Base-by-base conservation (phyloP, 2,329 filamentous ascomycete genomes). In the Cryphonectria radicalis region DNA sequence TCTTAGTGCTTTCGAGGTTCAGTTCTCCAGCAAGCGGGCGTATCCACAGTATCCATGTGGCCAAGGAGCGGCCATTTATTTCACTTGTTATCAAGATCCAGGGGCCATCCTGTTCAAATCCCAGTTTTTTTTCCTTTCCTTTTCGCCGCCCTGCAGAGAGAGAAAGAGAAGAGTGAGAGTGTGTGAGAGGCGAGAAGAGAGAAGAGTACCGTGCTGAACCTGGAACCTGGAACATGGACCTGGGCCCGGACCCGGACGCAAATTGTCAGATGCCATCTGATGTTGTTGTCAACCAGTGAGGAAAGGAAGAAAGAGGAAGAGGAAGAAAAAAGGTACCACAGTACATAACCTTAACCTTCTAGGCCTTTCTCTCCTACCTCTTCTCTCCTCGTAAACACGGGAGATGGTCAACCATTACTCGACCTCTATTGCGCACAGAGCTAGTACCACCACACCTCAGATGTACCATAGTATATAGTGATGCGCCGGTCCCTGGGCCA, bases 221-320 rank as follows among this genome's bases (percentile, higher is more conserved):
- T 17, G 32, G 57, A 28, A 59, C 55, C 55, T 32, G n/a, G 55
- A 6, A 19, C 32, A 7, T 11, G 17, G 32, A 22, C 35, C 28
- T 40, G 32, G 32, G 35, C 25, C 28, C 8, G 57, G 28, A 11
- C 35, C 19, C 28, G 35, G 57, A 14, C 35, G n/a, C 57, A 19
- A 63, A 42, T 42, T 64, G 35, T 46, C 62, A 64, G 62, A 64
- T 64, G 62, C 62, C 62, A 64, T 64, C 62, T 40, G 37, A 64
- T 46, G 37, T 64, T 43, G 37, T 46, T 43, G 11, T 7, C 13
- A 63, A 14, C n/a, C 22, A 50, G 46, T 22, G 7, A 11, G 7
- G n/a, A n/a, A 3, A n/a, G n/a, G 19, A 17, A 46, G 43, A 46
- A 14, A 46, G 17, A 46, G 4, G 11, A 17, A 43, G 11, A 43